Evolutionary conservation across 257 asterid genomes (phyloP), one percentile per base, ranked within the genome.

Genomic region (Nicotiana attenuata): DNA sequence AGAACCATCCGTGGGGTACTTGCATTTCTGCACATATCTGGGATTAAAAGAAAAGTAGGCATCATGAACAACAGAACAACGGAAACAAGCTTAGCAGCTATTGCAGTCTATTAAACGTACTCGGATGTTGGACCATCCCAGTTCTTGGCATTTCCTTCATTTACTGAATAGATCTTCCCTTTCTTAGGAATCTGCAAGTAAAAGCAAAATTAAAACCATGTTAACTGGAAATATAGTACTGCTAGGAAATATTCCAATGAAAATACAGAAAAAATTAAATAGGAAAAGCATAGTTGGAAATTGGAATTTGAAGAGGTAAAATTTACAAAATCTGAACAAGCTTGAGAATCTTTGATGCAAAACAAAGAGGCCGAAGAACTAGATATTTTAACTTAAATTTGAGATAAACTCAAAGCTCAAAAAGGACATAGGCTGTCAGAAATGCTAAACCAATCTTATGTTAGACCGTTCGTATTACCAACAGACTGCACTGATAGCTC

Each of bases 121-220:
- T 92, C 92, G 19, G 97, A 84, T 4, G 98, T 96, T 19, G 99
- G 95, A 73, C 82, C 88, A 68, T 96, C 99, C 97, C 99, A 96
- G 86, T 96, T 93, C 90, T 88, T 92, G 69, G 99, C 95, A 82
- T 96, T 96, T 50, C 99, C 99, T 90, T 96, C 99, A 59, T 94
- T 96, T 50, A 96, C 99, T 19, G 99, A 96, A 82, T 96, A 94
- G 61, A 92, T 96, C 78, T 91, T 96, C 80, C 98, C 98, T 84
- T 89, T 92, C 87, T 89, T 92, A 9, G 98, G 98, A 81, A 96
- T 91, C 99, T 96, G 92, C 76, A 71, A 28, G 45, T 75, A 75
- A 24, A 75, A 47, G 26, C 63, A 75, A 75, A 15, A 24, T 3
- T n/a, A 14, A 75, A 75, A 75, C 41, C 45, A 50, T 14, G 78